Evolutionary conservation across 108 stramenopile species (phyloP).

Genomic region (Fragilaria crotonensis): DNA sequence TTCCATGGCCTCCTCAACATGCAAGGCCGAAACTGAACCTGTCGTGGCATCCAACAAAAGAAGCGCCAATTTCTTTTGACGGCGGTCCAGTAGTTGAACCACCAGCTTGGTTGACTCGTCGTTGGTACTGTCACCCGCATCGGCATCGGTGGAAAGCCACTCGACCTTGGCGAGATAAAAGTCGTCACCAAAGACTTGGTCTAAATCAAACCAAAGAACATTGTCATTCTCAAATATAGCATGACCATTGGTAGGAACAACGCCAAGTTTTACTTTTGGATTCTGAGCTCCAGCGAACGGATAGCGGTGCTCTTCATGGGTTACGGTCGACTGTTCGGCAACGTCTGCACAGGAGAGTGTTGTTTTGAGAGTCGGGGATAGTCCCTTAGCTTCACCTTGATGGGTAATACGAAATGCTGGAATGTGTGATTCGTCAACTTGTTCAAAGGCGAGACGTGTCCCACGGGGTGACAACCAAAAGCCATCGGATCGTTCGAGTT

Average conservation of each 20-base stretch:
- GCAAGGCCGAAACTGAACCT: conserved; percentile 17
- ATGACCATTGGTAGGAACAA: no score
- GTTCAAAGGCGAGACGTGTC: conserved; percentile 22
- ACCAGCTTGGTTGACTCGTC: conserved; percentile 28
- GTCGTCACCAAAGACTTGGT: background rate
- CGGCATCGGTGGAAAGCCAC: no score
- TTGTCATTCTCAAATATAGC: no score
- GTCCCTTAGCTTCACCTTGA: conserved; percentile 48
- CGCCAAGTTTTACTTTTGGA: conserved; percentile 66
- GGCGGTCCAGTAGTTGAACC: conserved; percentile 40
- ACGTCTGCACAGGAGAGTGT: conserved; percentile 1
- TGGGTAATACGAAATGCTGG: conserved; percentile 44
- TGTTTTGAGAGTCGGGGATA: conserved; percentile 29
- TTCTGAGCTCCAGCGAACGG: conserved; percentile 86
- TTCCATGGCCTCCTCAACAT: conserved; percentile 20
- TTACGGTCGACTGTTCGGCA: background rate
- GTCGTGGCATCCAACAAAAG: conserved; percentile 23
- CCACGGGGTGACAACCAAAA: conserved; percentile 52
- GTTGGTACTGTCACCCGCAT: no score
- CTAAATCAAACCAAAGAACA: no score
- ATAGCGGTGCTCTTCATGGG: conserved; percentile 82
- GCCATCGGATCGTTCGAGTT: conserved; percentile 52
- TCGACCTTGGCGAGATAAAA: conserved; percentile 35
- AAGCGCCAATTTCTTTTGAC: conserved; percentile 34
- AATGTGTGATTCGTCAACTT: conserved; percentile 44